A percentile compares a stretch with the other conserved stretches of the same genome.
These are phyloP conservation scores for Heimioporus retisporus DNA, from an alignment of 1,284 basidiomycete species.

Conservation along the genomic window DNA sequence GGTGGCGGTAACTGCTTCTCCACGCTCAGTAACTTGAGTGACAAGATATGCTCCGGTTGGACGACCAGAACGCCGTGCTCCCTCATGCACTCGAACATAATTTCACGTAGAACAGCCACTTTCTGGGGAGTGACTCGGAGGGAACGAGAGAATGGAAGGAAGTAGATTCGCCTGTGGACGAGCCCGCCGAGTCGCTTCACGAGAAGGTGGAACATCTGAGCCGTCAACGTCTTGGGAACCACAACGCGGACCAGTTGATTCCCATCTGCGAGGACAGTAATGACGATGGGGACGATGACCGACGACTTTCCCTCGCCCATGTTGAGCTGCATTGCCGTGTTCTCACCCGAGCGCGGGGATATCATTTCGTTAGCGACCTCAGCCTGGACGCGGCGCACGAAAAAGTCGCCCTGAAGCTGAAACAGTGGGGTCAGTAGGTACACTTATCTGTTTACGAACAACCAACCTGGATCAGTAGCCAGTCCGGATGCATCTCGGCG, in stretches of 20 bases:
- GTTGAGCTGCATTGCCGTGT: slow-evolving; percentile 60
- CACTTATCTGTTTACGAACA: too few relatives aligned
- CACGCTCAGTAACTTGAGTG: slow-evolving; percentile 57
- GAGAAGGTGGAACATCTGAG: slow-evolving; percentile 61
- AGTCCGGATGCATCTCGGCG: too few relatives aligned
- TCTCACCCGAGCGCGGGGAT: slow-evolving; percentile 47
- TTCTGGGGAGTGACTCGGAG: slow-evolving; percentile 30
- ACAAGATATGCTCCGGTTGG: slow-evolving; percentile 66
- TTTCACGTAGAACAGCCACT: slow-evolving; percentile 29
- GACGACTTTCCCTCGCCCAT: slow-evolving; percentile 72
- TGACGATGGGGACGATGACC: slow-evolving; percentile 60
- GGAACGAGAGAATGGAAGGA: slow-evolving; percentile 59
- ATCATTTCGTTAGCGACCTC: slow-evolving; percentile 53
- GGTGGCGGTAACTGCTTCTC: slow-evolving; percentile 41
- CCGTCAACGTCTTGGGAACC: slow-evolving; percentile 45
- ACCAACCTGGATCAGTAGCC: too few relatives aligned
- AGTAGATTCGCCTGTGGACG: slow-evolving; percentile 57
- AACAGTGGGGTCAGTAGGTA: background rate
- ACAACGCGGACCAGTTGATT: slow-evolving; percentile 54
- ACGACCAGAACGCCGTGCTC: slow-evolving; percentile 55
- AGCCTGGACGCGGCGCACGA: background rate
- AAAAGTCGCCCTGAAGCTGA: slow-evolving; percentile 48
- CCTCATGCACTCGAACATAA: slow-evolving; percentile 52
- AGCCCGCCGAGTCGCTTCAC: slow-evolving; percentile 55
- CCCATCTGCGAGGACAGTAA: slow-evolving; percentile 53